Evolutionary conservation across 208 protist species (phyloP).

Genomic region (Entamoeba nuttalli): DNA sequence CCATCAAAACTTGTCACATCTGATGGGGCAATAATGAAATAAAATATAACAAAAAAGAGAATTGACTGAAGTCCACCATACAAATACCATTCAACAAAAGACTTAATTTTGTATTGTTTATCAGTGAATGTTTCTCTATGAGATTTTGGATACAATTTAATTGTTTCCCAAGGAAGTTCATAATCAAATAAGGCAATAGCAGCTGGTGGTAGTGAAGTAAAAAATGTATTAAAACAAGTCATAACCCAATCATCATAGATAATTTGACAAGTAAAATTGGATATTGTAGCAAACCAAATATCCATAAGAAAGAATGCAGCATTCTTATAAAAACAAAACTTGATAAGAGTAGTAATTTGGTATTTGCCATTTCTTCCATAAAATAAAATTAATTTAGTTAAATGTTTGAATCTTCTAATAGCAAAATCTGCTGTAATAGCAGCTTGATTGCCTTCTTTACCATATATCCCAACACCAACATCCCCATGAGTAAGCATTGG

Average conservation of each 20-base stretch:
- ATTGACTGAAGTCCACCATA: background rate
- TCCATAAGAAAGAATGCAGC: background rate
- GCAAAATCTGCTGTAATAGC: conserved; percentile 22
- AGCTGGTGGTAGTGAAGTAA: background rate
- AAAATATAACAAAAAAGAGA: background rate
- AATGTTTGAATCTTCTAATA: conserved; percentile 13
- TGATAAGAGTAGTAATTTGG: background rate
- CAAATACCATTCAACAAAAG: background rate
- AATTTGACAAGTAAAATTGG: background rate
- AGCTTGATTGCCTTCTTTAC: conserved; percentile 21
- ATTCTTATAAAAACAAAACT: background rate
- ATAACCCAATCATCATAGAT: background rate
- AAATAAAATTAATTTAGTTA: conserved; percentile 18
- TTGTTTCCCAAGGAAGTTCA: background rate
- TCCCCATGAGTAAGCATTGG: conserved; percentile 16
- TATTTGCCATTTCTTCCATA: conserved; percentile 7
- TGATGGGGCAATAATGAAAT: background rate
- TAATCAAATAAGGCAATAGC: background rate
- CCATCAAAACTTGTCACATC: background rate
- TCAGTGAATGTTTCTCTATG: background rate
- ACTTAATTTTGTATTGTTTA: background rate
- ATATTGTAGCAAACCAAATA: background rate
- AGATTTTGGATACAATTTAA: background rate
- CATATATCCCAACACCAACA: conserved; percentile 23
- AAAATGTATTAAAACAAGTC: background rate